Evolutionary conservation across 139 green algal species (phyloP).

Genomic region (Chlorella vulgaris): DNA sequence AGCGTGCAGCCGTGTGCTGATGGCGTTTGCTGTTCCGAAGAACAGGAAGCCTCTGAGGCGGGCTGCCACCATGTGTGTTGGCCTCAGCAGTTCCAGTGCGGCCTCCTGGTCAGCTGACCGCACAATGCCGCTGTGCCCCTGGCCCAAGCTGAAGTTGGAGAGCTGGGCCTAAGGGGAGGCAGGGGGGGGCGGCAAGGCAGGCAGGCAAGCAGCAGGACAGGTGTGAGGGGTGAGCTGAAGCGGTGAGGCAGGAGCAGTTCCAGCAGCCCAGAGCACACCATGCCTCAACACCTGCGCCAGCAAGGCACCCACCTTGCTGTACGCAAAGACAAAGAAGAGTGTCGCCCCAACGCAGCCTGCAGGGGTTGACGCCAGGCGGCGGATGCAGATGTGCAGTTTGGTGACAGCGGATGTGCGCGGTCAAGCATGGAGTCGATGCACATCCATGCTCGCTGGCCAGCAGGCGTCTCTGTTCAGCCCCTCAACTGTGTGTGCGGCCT

Average conservation of each 20-base stretch:
- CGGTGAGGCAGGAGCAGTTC: background rate
- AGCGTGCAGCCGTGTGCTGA: constrained; percentile 24
- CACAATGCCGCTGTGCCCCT: constrained; percentile 50
- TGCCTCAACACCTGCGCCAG: background rate
- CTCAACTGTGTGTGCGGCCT: constrained; percentile 54
- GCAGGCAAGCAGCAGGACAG: background rate
- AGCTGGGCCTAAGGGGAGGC: background rate
- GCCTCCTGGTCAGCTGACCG: constrained; percentile 50
- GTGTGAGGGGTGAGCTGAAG: background rate
- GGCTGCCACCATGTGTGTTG: constrained; percentile 47
- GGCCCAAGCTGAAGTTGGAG: constrained; percentile 55
- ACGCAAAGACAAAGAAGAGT: constrained; percentile 4
- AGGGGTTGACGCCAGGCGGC: background rate
- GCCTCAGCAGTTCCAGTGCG: constrained; percentile 52
- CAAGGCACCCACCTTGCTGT: background rate
- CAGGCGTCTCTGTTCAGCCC: background rate
- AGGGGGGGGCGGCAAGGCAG: background rate
- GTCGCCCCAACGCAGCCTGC: constrained; percentile 1
- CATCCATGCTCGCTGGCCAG: too few species aligned
- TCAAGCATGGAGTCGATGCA: constrained; percentile 57
- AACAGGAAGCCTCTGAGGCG: constrained; percentile 80
- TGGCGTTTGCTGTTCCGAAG: constrained; percentile 64
- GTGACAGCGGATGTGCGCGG: constrained; percentile 59
- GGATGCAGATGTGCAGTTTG: background rate
- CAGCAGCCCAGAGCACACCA: background rate